phyloP scores from a whole-genome alignment of 2,329 filamentous ascomycete genomes.

The Thielaviopsis ethacetica region DNA sequence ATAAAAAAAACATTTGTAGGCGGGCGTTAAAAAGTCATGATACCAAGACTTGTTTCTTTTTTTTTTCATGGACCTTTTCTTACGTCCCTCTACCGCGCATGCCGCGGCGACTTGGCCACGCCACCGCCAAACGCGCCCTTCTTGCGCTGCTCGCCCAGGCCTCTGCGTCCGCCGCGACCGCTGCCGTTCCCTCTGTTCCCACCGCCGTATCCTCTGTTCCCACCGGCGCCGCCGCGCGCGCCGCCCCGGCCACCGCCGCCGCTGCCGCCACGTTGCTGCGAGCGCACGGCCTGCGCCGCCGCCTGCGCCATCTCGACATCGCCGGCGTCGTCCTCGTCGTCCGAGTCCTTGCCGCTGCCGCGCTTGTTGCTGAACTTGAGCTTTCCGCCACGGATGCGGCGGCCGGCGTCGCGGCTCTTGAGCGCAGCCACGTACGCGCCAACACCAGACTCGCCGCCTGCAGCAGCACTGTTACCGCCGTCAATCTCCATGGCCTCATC shows the following conservation, averaged over 20 bases:
- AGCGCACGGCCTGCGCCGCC: background rate
- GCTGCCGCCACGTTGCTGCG: conserved; percentile 24
- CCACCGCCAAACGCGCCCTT: conserved; percentile 23
- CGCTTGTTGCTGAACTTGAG: conserved; percentile 56
- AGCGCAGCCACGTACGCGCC: conserved; percentile 55
- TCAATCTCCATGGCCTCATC: conserved; percentile 49
- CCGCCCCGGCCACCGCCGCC: conserved; percentile 23
- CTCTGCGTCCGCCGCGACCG: conserved; percentile 27
- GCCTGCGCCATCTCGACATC: conserved; percentile 29
- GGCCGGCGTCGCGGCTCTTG: conserved; percentile 48
- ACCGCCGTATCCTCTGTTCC: conserved; percentile 18
- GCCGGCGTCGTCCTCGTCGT: conserved; percentile 33
- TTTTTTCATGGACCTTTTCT: background rate
- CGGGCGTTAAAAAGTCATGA: background rate
- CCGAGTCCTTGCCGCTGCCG: conserved; percentile 26
- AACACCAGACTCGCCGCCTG: conserved; percentile 39
- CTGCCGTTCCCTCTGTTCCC: conserved; percentile 19
- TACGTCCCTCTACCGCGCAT: background rate
- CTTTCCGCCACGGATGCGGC: conserved; percentile 48
- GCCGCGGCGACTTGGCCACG: conserved; percentile 24
- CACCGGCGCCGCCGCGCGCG: conserved; percentile 15
- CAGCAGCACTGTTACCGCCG: conserved; percentile 30
- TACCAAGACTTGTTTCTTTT: background rate
- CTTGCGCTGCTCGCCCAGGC: conserved; percentile 34
- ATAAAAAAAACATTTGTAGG: background rate